Percentiles rank a stretch among this genome's conserved stretches.
These are phyloP conservation scores for Aquilaria yunnanensis DNA, from an alignment of 345 rosid genomes.

Conservation along the genomic window DNA sequence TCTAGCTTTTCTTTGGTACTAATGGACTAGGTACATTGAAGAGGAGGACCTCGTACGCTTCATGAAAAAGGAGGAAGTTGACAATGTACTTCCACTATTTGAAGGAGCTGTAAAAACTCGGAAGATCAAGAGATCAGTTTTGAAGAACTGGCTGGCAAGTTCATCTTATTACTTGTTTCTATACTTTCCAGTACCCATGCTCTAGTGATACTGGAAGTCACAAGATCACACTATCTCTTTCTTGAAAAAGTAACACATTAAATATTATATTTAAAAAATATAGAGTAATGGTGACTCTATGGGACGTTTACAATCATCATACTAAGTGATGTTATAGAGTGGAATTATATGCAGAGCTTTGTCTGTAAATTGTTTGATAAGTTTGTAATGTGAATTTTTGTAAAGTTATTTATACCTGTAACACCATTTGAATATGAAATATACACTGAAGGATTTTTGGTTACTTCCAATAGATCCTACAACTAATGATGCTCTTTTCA, in stretches of 20 bases:
- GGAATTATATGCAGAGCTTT: too few relatives aligned
- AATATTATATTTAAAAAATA: not conserved
- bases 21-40: constrained; percentile 37
- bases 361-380: too few relatives aligned
- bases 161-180: not conserved
- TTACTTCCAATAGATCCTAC: too few relatives aligned
- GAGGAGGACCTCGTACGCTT: constrained; percentile 54
- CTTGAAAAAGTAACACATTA: not conserved
- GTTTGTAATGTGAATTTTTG: too few relatives aligned
- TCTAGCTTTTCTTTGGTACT: not conserved
- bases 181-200: not conserved
- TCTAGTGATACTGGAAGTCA: not conserved
- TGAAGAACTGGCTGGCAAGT: constrained; percentile 59
- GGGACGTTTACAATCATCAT: too few relatives aligned
- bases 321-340: too few relatives aligned
- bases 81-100: constrained; percentile 35
- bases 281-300: not conserved
- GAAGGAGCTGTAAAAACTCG: constrained; percentile 43
- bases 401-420: too few relatives aligned
- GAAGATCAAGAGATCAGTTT: constrained; percentile 42
- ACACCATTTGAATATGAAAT: too few relatives aligned
- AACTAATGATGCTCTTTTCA: too few relatives aligned
- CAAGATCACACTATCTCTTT: not conserved
- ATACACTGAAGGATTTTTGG: too few relatives aligned
- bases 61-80: constrained; percentile 47